These are phyloP conservation scores for Nasturtium officinale DNA, from an alignment of 345 rosid species.

Conservation along the genomic window DNA sequence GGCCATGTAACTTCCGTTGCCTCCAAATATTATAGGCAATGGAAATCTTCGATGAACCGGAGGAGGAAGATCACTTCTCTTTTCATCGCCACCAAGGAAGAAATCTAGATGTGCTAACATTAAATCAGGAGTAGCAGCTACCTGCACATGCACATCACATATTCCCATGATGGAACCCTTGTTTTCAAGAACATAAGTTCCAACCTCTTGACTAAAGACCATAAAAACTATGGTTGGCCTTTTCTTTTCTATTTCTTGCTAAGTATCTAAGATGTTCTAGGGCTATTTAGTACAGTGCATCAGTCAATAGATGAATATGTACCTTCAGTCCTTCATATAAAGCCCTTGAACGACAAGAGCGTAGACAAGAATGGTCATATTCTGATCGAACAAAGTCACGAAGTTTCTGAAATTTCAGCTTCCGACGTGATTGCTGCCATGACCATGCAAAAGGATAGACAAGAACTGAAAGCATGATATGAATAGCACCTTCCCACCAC, in stretches of 20 bases:
- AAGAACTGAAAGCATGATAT: conserved; percentile 70
- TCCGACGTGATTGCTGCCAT: conserved; percentile 81
- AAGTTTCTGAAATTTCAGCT: conserved; percentile 78
- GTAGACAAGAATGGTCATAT: conserved; percentile 93
- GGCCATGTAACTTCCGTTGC: conserved; percentile 94
- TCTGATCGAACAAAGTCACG: conserved; percentile 96
- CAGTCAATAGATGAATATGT: conserved; percentile 19
- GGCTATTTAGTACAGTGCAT: neutral
- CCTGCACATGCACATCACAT: conserved; percentile 49
- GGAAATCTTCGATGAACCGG: conserved; percentile 76
- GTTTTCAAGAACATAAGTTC: neutral
- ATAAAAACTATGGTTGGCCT: conserved; percentile 5
- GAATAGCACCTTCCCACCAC: conserved; percentile 95
- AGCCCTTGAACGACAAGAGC: conserved; percentile 96
- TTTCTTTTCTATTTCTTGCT: neutral
- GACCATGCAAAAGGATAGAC: conserved; percentile 95
- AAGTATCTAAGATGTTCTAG: neutral
- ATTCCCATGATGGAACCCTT: conserved; percentile 3
- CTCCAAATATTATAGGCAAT: conserved; percentile 76
- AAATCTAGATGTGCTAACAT: conserved; percentile 89
- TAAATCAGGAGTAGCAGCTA: conserved; percentile 80
- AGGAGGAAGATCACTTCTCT: conserved; percentile 85
- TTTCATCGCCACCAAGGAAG: conserved; percentile 96
- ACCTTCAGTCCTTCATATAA: conserved; percentile 96
- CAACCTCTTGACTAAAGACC: conserved; percentile 3